Evolutionary conservation across 2,329 filamentous ascomycete species (phyloP).

Genomic region (Colletotrichum echinochloae): DNA sequence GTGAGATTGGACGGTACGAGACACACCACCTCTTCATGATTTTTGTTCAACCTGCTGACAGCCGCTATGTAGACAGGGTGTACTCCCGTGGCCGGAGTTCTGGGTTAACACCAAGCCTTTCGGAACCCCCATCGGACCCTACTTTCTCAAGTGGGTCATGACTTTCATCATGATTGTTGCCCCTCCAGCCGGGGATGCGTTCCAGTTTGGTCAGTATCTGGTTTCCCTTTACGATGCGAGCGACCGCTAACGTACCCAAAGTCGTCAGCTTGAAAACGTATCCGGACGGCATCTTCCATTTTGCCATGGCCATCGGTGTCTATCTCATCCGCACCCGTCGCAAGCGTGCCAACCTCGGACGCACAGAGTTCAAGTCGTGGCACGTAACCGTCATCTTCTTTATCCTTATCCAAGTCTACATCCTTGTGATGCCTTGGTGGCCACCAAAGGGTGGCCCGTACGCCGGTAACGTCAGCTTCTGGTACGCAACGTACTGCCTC

Average conservation of each 20-base stretch:
- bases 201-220: slow-evolving; percentile 63
- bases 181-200: slow-evolving; percentile 72
- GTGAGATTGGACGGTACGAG: slow-evolving; percentile 66
- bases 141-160: slow-evolving; percentile 67
- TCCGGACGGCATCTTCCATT: slow-evolving; percentile 67
- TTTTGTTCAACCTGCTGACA: not conserved
- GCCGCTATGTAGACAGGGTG: slow-evolving; percentile 60
- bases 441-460: slow-evolving; percentile 70
- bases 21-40: too few species aligned
- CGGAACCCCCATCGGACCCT: slow-evolving; percentile 71
- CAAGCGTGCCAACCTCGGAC: slow-evolving; percentile 59
- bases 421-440: slow-evolving; percentile 80
- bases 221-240: fast-evolving
- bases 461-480: slow-evolving; percentile 77
- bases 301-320: slow-evolving; percentile 68
- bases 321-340: slow-evolving; percentile 68
- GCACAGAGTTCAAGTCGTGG: slow-evolving; percentile 70
- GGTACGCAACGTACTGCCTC: slow-evolving; percentile 77
- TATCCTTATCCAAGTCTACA: slow-evolving; percentile 68
- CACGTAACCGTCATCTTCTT: slow-evolving; percentile 68
- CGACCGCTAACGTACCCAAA: slow-evolving; percentile 42
- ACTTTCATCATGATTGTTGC: slow-evolving; percentile 71
- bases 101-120: slow-evolving; percentile 74
- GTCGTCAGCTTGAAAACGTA: slow-evolving; percentile 71
- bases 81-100: slow-evolving; percentile 69